phyloP scores from a whole-genome alignment of 202 grass and related monocot genomes.

The Alloteropsis angusta region DNA sequence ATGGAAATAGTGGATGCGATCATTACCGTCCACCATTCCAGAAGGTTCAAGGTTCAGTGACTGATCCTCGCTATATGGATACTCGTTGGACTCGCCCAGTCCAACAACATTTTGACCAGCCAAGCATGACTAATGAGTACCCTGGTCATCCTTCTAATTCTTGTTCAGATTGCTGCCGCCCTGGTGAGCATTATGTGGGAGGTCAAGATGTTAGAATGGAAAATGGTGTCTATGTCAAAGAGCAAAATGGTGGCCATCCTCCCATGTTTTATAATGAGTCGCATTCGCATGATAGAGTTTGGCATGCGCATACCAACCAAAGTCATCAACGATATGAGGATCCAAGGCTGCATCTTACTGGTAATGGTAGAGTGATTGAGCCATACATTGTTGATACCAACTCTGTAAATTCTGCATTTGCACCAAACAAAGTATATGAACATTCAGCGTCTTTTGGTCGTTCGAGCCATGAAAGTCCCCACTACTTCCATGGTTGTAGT shows the following conservation, averaged over 20 bases:
- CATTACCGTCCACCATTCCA: conserved; percentile 52
- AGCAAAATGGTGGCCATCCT: conserved; percentile 43
- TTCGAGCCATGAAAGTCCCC: conserved; percentile 47
- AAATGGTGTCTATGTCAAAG: conserved; percentile 51
- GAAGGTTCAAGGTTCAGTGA: conserved; percentile 36
- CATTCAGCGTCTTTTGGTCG: conserved; percentile 47
- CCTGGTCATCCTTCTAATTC: conserved; percentile 40
- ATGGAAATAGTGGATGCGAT: conserved; percentile 54
- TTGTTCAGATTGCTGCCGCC: conserved; percentile 44
- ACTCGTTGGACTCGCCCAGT: conserved; percentile 36
- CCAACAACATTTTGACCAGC: conserved; percentile 47
- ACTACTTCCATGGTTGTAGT: conserved; percentile 35
- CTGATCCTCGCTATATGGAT: conserved; percentile 53
- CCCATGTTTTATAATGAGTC: conserved; percentile 48
- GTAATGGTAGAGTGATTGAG: conserved; percentile 50
- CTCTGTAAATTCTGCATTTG: conserved; percentile 41
- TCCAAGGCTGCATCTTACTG: conserved; percentile 38
- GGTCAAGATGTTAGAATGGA: conserved; percentile 56
- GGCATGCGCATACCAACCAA: conserved; percentile 43
- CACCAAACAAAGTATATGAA: conserved; percentile 50
- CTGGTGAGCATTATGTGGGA: conserved; percentile 43
- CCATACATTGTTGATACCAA: conserved; percentile 41
- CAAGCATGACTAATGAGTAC: conserved; percentile 42
- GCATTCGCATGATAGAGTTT: conserved; percentile 51
- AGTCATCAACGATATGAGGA: conserved; percentile 55